phyloP scores from a whole-genome alignment of 202 grass and related monocot genomes.

The Musa balbisiana region DNA sequence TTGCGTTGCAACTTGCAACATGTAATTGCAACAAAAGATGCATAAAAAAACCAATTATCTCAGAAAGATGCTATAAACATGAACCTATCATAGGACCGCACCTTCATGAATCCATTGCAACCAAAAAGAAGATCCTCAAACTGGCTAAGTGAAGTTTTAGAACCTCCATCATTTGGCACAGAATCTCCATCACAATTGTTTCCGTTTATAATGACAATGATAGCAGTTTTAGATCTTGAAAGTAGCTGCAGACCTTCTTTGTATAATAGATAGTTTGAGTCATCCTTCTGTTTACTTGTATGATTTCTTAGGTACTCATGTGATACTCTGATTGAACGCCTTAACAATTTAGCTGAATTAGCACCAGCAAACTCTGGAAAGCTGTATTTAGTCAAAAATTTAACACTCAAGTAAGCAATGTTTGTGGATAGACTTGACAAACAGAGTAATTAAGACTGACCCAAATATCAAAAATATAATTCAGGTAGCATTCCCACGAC shows the following conservation, averaged over 20 bases:
- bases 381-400: constrained; percentile 38
- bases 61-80: background rate
- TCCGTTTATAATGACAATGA: constrained; percentile 52
- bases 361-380: constrained; percentile 31
- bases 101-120: constrained; percentile 45
- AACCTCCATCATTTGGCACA: constrained; percentile 21
- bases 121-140: constrained; percentile 37
- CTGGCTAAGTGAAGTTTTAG: constrained; percentile 13
- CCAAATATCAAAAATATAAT: background rate
- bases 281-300: constrained; percentile 43
- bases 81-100: constrained; percentile 20
- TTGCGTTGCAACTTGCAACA: too few relatives aligned
- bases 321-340: constrained; percentile 45
- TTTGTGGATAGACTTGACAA: background rate
- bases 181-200: constrained; percentile 24
- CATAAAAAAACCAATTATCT: too few relatives aligned
- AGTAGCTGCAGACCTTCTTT: constrained; percentile 43
- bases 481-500: background rate
- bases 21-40: background rate
- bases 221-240: constrained; percentile 66
- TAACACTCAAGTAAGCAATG: constrained; percentile 6
- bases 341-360: constrained; percentile 34
- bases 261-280: constrained; percentile 35
- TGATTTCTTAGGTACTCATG: constrained; percentile 26
- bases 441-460: background rate